These are phyloP conservation scores for Aspergillus coremiiformis DNA, from an alignment of 495 filamentous ascomycete species.

Conservation along the genomic window DNA sequence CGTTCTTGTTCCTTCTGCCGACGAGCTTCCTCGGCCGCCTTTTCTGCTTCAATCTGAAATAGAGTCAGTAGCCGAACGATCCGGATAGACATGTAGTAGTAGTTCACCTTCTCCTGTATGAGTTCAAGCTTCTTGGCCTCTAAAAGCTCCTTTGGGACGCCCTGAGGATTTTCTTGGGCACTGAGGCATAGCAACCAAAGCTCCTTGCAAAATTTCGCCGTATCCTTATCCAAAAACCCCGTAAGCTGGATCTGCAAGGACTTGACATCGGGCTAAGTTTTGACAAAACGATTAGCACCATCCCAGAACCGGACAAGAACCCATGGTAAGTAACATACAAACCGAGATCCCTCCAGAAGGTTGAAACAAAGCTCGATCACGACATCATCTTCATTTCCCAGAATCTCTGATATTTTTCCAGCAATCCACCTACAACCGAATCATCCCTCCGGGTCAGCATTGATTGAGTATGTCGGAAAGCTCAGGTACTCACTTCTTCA, in stretches of 20 bases:
- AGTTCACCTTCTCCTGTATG: conserved; percentile 78
- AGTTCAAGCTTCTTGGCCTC: conserved; percentile 95
- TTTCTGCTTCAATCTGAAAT: conserved; percentile 71
- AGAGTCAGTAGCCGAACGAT: not conserved
- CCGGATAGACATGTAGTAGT: not conserved
- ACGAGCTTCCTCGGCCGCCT: conserved; percentile 66
- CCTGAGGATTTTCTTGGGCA: conserved; percentile 78
- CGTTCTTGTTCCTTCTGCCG: conserved; percentile 61
- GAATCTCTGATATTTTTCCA: conserved; percentile 72
- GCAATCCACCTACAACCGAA: conserved; percentile 75
- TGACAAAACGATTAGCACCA: conserved; percentile 1
- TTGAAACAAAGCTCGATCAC: conserved; percentile 90
- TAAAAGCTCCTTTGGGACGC: conserved; percentile 87
- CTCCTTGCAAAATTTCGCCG: conserved; percentile 83
- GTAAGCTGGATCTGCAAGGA: conserved; percentile 87
- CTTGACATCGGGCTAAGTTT: conserved; percentile 84
- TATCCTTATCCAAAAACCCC: conserved; percentile 92
- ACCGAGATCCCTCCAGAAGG: conserved; percentile 70
- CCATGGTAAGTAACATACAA: conserved; percentile 48
- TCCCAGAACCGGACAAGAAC: not conserved
- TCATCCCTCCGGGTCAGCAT: conserved; percentile 6
- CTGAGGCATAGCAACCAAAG: conserved; percentile 88
- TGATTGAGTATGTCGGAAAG: conserved; percentile 3
- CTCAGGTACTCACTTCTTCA: conserved; percentile 70
- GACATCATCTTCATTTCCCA: conserved; percentile 89